Base-by-base conservation (phyloP, 1,284 basidiomycete genomes). In the Sporisorium graminicola region DNA sequence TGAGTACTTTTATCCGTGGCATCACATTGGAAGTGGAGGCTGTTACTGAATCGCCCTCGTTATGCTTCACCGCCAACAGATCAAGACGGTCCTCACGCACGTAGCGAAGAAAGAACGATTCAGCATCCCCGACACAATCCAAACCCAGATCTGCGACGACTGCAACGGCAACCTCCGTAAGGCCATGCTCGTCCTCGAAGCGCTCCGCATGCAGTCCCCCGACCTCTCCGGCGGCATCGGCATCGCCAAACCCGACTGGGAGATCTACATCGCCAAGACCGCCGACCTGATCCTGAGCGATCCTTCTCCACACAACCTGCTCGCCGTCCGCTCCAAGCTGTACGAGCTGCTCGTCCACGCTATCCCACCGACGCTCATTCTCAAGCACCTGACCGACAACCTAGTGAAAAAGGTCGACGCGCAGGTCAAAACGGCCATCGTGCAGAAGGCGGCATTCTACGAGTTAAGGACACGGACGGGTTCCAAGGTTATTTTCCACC, bases 261-360 rank as follows among this genome's bases (percentile, higher is more conserved):
- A 99, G 86, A 92, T 92, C n/a, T 99, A 98, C 85, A 95, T 94
- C 79, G 89, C 91, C 77, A 94, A 95, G 85, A 92, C 98, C 14
- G 95, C 93, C n/a, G 94, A 96, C 85, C 86, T 93, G 81, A 96
- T 99, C 78, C 87, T 98, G n/a, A 89, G 90, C 76, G 94, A 98
- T 82, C 97, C 98, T 86, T 90, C 91, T n/a, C 94, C 97, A 14
- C 90, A 92, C 66, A 90, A 91, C 61, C 90, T 99, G 55, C 92
- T 98, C 89, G 93, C 94, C 82, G 93, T 98, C 12, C 90, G 97
- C 60, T 90, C 90, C 40, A 98, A 96, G 87, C 89, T 98, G 57
- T 99, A 99, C 86, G 97, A 99, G 87, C 88, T 99, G 52, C 88
- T 99, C 65, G 94, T 93, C 68, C 97, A 99, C 85, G 98, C 96